Conservation (phyloP, 495 filamentous ascomycete genomes). For the Venustampulla echinocandica region DNA sequence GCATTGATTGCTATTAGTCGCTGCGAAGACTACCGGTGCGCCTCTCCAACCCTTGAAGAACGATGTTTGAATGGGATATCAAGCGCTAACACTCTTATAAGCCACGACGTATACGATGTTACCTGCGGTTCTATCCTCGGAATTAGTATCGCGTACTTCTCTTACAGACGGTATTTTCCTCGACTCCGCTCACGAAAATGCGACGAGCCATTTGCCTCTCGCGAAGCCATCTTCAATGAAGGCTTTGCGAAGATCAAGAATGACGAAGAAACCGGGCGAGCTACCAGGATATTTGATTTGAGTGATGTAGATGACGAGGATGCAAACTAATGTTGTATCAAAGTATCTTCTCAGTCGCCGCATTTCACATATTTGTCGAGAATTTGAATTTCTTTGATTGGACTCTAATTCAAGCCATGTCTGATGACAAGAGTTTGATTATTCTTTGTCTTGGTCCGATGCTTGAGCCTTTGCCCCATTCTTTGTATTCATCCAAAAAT, state of each 20-base stretch:
- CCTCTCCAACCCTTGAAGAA: too few relatives aligned
- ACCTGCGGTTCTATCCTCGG: constrained; percentile 67
- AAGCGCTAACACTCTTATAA: background rate
- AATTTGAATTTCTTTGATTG: too few relatives aligned
- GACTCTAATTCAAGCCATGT: too few relatives aligned
- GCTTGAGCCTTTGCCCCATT: background rate
- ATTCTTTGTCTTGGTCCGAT: background rate
- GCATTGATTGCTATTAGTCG: constrained; percentile 84
- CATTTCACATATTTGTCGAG: too few relatives aligned
- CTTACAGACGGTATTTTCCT: constrained; percentile 62
- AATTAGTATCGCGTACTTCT: constrained; percentile 65
- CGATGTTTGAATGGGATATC: too few relatives aligned
- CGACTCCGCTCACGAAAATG: constrained; percentile 37
- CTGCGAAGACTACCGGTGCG: constrained; percentile 68
- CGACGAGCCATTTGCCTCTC: constrained; percentile 39
- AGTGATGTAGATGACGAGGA: constrained; percentile 15
- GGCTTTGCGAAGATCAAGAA: constrained; percentile 23
- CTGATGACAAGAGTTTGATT: background rate
- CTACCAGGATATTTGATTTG: constrained; percentile 13
- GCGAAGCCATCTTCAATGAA: constrained; percentile 18
- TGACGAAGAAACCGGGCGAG: constrained; percentile 20
- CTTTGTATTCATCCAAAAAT: background rate
- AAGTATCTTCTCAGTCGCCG: background rate
- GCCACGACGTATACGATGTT: constrained; percentile 93
- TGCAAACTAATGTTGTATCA: background rate